Conservation (phyloP, 345 rosid species). For the Rhodomyrtus tomentosa region DNA sequence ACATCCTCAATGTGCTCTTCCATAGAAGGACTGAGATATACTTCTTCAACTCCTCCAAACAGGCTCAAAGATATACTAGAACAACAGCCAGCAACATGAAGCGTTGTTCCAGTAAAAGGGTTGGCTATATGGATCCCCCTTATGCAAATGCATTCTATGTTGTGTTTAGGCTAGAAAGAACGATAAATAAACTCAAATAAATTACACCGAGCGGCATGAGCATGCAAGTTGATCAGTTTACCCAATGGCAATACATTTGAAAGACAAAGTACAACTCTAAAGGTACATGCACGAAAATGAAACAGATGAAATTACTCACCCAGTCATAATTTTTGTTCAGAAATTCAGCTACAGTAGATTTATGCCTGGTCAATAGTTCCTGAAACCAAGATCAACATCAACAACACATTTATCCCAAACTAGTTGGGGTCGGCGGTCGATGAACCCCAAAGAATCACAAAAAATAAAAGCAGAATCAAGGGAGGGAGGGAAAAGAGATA, state of each 20-base stretch:
- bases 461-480: too few species aligned
- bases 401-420: too few species aligned
- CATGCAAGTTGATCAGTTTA: not conserved
- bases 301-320: slow-evolving; percentile 26
- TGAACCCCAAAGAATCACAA: too few species aligned
- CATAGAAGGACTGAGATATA: not conserved
- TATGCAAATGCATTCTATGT: not conserved
- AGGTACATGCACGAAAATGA: not conserved
- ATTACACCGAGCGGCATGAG: not conserved
- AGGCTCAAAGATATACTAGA: not conserved
- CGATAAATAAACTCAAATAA: not conserved
- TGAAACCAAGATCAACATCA: too few species aligned
- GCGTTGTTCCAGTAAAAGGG: not conserved
- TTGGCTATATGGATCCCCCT: not conserved
- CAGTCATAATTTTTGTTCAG: slow-evolving; percentile 88
- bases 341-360: slow-evolving; percentile 96
- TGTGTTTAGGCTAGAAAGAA: not conserved
- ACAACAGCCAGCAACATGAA: not conserved
- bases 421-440: too few species aligned
- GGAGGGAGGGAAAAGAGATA: too few species aligned
- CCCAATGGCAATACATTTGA: not conserved
- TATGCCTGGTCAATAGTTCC: slow-evolving; percentile 97
- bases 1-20: not conserved
- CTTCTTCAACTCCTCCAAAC: not conserved
- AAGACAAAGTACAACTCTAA: not conserved